Evolutionary conservation across 2,329 filamentous ascomycete species (phyloP), one percentile per base, ranked within the genome.

Genomic region (Colletotrichum liriopes): DNA sequence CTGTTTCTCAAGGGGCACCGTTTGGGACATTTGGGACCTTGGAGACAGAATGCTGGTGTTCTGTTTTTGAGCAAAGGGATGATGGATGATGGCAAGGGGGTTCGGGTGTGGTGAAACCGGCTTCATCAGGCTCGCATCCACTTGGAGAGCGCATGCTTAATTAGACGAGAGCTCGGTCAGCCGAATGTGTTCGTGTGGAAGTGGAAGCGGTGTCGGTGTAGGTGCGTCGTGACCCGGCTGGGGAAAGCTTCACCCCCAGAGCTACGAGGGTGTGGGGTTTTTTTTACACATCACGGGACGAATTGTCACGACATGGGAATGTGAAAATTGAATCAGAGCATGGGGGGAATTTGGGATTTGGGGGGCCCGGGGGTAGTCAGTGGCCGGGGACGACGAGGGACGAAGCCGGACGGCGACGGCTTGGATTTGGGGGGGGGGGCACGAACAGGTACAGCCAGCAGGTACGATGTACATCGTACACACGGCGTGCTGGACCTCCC

Each of bases 301-400:
- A 69, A 65, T 59, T 69, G 65, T 69, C 41, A 32, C 69, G 59
- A 60, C 59, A 69, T 64, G 65, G 59, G 69, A 69, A 72, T 55
- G 32, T 49, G 41, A 41, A 56, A 20, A 12, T 16, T 4, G 49
- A 61, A 49, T 26, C 37, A 35, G 23, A 70, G 60, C 54, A 65
- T 72, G 65, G 65, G 65, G 65, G 59, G 65, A 51, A 18, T 51
- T 35, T 32, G 29, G 29, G 32, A 18, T 51, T 35, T 32, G 29
- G 29, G 32, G 45, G 69, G 41, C 26, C 26, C 14, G 45, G 43
- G 52, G 66, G 68, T 58, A 51, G 61, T 60, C 64, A 45, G 52
- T 66, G 43, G 62, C 47, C 65, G 69, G 69, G 65, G 65, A 68
- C 29, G 49, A 63, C 41, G 65, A 56, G 43, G 58, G 66, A 71